A percentile compares a stretch with the other conserved stretches of the same genome.
phyloP scores from a whole-genome alignment of 2,329 filamentous ascomycete species.

The Rutstroemia sp. region DNA sequence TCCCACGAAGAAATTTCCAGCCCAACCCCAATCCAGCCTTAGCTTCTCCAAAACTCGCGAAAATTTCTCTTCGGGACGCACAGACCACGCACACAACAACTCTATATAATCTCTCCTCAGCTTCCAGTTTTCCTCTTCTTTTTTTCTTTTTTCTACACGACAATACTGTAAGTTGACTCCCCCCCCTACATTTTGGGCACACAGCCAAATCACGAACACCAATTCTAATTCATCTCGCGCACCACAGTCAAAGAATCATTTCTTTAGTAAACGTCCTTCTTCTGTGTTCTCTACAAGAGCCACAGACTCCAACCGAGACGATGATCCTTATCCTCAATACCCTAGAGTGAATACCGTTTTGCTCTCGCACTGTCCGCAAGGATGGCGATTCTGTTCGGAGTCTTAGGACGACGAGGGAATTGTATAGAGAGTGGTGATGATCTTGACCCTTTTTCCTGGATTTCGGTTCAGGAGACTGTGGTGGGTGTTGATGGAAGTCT shows the following conservation, averaged over 20 bases:
- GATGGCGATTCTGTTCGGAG: background rate
- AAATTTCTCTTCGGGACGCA: background rate
- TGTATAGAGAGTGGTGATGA: slow-evolving; percentile 93
- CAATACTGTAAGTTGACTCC: slow-evolving; percentile 4
- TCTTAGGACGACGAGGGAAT: slow-evolving; percentile 17
- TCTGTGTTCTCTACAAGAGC: slow-evolving; percentile 90
- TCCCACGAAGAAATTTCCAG: background rate
- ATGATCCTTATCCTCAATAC: slow-evolving; percentile 84
- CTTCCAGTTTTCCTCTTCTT: background rate
- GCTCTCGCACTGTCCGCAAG: slow-evolving; percentile 45
- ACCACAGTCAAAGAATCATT: slow-evolving; percentile 36
- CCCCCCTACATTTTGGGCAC: background rate
- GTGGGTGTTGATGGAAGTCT: slow-evolving; percentile 86
- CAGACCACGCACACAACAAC: background rate
- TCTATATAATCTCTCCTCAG: background rate
- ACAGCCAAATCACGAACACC: background rate
- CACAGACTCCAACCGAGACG: slow-evolving; percentile 93
- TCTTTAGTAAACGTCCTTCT: slow-evolving; percentile 91
- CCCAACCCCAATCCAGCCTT: background rate
- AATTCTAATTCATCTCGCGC: background rate
- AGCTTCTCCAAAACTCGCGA: background rate
- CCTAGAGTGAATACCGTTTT: slow-evolving; percentile 73
- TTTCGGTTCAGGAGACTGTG: slow-evolving; percentile 67
- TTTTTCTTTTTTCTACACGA: slow-evolving; percentile 5
- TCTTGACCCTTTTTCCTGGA: slow-evolving; percentile 71